These are phyloP conservation scores for Phaeosphaeriaceae sp. DNA, from an alignment of 2,329 filamentous ascomycete genomes.

Conservation along the genomic window DNA sequence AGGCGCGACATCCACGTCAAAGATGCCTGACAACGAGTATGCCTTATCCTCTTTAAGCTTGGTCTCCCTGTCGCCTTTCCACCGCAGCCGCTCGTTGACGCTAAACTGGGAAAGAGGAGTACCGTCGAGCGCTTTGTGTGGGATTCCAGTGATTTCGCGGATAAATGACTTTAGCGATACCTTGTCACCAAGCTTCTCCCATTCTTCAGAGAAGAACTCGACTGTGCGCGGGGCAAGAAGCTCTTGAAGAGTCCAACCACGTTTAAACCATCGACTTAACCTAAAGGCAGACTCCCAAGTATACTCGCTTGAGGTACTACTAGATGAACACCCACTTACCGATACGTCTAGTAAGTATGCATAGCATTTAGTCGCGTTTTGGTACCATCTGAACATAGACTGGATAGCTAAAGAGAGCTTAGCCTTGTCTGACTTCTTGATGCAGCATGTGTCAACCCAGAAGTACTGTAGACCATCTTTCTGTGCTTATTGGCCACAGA, in stretches of 20 bases:
- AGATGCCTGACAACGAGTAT: no score
- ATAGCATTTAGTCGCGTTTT: not conserved
- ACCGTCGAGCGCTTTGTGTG: no score
- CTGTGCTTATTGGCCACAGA: conserved; percentile 6
- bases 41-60: no score
- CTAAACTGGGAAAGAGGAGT: no score
- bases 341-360: conserved; percentile 1
- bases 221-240: not conserved
- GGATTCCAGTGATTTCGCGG: no score
- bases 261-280: not conserved
- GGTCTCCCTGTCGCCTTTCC: no score
- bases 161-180: no score
- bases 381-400: conserved; percentile 2
- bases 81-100: no score
- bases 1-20: no score
- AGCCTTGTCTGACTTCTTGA: conserved; percentile 5
- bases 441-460: conserved; percentile 13
- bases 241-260: not conserved
- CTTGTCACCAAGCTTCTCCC: not conserved
- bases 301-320: not conserved
- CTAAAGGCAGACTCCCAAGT: not conserved
- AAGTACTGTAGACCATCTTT: conserved; percentile 9
- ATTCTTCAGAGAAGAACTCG: conserved; percentile 2
- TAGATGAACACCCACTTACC: not conserved
- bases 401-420: not conserved